Base-by-base conservation (phyloP, 23 red algal genomes). In the Gracilaria vermiculophylla region DNA sequence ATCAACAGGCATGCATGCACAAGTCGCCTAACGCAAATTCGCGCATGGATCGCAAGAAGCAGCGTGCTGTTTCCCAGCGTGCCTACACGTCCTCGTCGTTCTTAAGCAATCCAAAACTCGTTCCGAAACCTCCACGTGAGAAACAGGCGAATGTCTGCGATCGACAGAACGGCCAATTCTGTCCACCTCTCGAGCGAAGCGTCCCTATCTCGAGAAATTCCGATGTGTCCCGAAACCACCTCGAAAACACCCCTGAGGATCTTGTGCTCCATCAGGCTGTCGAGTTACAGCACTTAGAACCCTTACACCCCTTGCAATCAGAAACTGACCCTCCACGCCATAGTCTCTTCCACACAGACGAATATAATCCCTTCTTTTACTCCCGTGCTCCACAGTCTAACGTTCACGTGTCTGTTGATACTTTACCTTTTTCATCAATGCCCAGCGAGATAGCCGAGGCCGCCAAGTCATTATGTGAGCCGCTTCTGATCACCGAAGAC, bases 381-480 rank as follows among this genome's bases (percentile, higher is more conserved):
- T 47, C 39, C 16, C 67, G 35, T 1, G 28, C 40, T 24, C 24
- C 67, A 17, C 40, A 10, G 0, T 47, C 67, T 25, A 48, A 47
- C 37, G 20, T 34, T 3, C 67, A 73, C 20, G 2, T 47, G 39
- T 27, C 67, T 24, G n/a, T 73, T 73, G 15, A 42, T 24, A 47
- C 36, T 24, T n/a, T 29, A n/a, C 20, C 36, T 24, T 73, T 73
- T 40, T 42, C 42, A 47, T 48, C 67, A 1, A 4, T 27, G 17
- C 67, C 67, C 7, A 73, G 37, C 2, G 67, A 73, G 67, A 73
- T 73, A 20, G 67, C 67, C 2, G 67, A 73, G n/a, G 67, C 67
- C 25, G 67, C 67, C 36, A 73, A 73, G 20, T 73, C 67, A 2
- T 24, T 73, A 28, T 73, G 67, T 48, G 67, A 73, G 13, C 67